phyloP scores from a whole-genome alignment of 768 basidiomycete genomes.

The Pulveroboletus sp. region DNA sequence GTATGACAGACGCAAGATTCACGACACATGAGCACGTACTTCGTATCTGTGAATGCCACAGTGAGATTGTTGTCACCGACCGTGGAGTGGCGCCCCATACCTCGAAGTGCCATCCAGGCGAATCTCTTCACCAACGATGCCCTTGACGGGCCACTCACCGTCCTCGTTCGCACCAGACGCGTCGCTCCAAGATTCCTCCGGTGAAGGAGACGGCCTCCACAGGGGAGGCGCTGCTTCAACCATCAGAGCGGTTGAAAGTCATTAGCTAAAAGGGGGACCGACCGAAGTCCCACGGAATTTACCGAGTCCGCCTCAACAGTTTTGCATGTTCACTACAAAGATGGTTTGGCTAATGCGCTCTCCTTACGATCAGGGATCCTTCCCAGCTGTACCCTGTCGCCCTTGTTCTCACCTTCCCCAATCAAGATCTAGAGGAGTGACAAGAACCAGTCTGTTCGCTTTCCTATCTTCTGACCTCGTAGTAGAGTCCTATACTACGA shows the following conservation, averaged over 20 bases:
- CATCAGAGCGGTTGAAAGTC: neutral
- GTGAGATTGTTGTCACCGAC: slow-evolving; percentile 1
- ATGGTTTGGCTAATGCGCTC: no score
- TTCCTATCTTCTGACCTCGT: no score
- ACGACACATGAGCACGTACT: slow-evolving; percentile 16
- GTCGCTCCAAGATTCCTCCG: slow-evolving; percentile 32
- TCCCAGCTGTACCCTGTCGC: no score
- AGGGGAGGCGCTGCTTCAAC: slow-evolving; percentile 5
- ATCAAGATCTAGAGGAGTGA: no score
- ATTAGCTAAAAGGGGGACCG: neutral
- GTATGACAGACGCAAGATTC: neutral
- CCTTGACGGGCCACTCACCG: slow-evolving; percentile 30
- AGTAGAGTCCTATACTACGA: no score
- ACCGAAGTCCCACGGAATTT: no score
- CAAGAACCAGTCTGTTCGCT: no score
- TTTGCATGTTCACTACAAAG: no score
- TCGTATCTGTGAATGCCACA: slow-evolving; percentile 25
- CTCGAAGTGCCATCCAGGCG: slow-evolving; percentile 28
- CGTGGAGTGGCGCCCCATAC: slow-evolving; percentile 9
- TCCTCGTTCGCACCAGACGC: slow-evolving; percentile 29
- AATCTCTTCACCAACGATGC: slow-evolving; percentile 30
- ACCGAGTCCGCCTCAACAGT: no score
- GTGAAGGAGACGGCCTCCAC: slow-evolving; percentile 31
- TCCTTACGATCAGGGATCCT: no score
- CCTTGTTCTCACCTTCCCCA: no score